Conservation (phyloP, 1,139 yeast species). For the Geotrichum citri-aurantii region DNA sequence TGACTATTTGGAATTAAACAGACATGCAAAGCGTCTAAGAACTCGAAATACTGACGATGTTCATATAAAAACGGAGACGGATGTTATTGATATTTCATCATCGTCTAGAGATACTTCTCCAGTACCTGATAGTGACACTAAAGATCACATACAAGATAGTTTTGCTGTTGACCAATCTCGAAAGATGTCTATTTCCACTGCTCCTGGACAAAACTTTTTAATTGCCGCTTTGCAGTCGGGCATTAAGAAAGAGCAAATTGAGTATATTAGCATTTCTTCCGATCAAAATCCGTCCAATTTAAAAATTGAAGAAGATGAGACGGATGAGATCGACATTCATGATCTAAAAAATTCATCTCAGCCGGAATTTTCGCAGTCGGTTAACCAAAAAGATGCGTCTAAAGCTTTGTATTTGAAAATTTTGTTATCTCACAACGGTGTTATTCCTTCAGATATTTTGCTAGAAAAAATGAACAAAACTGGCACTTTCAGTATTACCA, state of each 20-base stretch:
- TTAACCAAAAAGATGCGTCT: not conserved
- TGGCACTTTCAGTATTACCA: not conserved
- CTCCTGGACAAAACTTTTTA: not conserved
- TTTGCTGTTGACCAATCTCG: not conserved
- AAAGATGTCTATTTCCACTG: not conserved
- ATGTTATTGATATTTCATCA: constrained; percentile 5
- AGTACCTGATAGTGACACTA: not conserved
- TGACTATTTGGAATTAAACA: not conserved
- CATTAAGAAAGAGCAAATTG: not conserved
- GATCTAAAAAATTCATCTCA: not conserved
- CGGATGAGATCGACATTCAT: not conserved
- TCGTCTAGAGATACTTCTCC: constrained; percentile 9
- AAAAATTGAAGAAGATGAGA: not conserved
- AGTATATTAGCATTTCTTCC: not conserved
- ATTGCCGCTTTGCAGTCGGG: not conserved
- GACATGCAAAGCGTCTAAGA: not conserved
- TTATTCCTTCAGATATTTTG: not conserved
- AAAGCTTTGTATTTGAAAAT: not conserved
- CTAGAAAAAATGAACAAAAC: not conserved
- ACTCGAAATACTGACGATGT: not conserved
- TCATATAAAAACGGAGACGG: not conserved
- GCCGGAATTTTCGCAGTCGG: not conserved
- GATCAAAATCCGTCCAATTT: not conserved
- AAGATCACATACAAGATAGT: not conserved
- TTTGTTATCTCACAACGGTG: not conserved